A percentile compares a stretch with the other conserved stretches of the same genome.
Evolutionary conservation across 352 stramenopile genomes (phyloP).

Genomic region (Globisporangium spiculum): DNA sequence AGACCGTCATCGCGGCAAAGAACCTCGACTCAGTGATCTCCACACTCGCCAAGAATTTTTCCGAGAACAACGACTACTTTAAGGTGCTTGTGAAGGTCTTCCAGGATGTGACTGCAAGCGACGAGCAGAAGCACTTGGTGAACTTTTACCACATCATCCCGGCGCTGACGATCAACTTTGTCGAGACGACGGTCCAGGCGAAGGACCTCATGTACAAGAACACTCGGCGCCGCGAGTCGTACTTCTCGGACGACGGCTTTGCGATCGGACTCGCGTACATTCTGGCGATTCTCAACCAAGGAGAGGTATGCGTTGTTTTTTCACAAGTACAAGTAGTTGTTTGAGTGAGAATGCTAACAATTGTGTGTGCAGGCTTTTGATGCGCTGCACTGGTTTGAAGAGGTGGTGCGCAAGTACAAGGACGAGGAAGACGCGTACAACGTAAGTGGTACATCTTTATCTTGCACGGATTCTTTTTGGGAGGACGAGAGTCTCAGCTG

Average conservation of each 20-base stretch:
- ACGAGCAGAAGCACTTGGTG: slow-evolving; percentile 88
- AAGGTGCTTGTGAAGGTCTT: slow-evolving; percentile 89
- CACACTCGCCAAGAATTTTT: slow-evolving; percentile 88
- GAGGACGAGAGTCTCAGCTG: too few species aligned
- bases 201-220: slow-evolving; percentile 97
- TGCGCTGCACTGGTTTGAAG: slow-evolving; percentile 90
- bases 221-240: slow-evolving; percentile 89
- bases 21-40: slow-evolving; percentile 88
- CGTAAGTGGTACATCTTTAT: slow-evolving; percentile 20
- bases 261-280: slow-evolving; percentile 93
- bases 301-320: slow-evolving; percentile 39
- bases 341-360: neutral
- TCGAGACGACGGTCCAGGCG: slow-evolving; percentile 85
- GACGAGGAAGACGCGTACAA: slow-evolving; percentile 79
- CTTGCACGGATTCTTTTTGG: neutral
- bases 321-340: too few species aligned
- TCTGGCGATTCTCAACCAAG: slow-evolving; percentile 88
- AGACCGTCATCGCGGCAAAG: slow-evolving; percentile 79
- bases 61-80: slow-evolving; percentile 93
- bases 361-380: slow-evolving; percentile 65
- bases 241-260: slow-evolving; percentile 96
- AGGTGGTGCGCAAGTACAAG: slow-evolving; percentile 85
- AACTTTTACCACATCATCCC: slow-evolving; percentile 92
- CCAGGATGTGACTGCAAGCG: slow-evolving; percentile 83
- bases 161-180: slow-evolving; percentile 88